Evolutionary conservation across 202 grass and related monocot species (phyloP), one percentile per base, ranked within the genome.

Genomic region (Brachypodium distachyon): DNA sequence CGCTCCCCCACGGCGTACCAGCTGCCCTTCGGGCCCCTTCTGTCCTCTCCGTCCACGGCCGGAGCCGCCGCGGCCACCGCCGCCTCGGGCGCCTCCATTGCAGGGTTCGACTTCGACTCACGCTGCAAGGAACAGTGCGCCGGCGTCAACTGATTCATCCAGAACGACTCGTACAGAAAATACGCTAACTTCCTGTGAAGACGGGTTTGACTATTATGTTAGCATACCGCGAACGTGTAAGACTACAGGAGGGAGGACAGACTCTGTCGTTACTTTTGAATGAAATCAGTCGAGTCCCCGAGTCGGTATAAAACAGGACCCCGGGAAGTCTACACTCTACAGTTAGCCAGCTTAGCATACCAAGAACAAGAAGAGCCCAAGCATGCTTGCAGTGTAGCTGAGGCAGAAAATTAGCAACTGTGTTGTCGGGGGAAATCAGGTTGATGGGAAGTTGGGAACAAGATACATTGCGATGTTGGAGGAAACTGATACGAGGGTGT

Each of bases 1-100:
- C 87, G 85, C 77, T 92, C 77, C 48, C 89, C 91, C 39, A 89
- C 59, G 77, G 86, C 76, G 58, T 70, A 69, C 69, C 77, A 87
- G 72, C 55, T 38, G 3, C 79, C 60, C 55, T 67, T 78, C 61
- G 57, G 33, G 33, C 58, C n/a, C 65, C n/a, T 46, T 3, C 36
- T 53, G n/a, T 43, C 57, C 2, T 49, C 78, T 43, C 61, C 56
- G 33, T 69, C 38, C 3, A 18, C 11, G 41, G 16, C 68, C 14
- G 54, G 12, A 3, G 29, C 59, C 9, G 78, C 55, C 18, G 60
- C 19, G 1, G 72, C 51, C 38, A 57, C 73, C 39, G 82, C 74
- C 39, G 74, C 36, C 55, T 44, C 66, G 25, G 74, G 4, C 48
- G 49, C 37, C 64, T 82, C 79, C 79, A 77, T 86, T 6, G 53